Evolutionary conservation across 768 basidiomycete genomes (phyloP), one percentile per base, ranked within the genome.

Genomic region (Suillus variegatus): DNA sequence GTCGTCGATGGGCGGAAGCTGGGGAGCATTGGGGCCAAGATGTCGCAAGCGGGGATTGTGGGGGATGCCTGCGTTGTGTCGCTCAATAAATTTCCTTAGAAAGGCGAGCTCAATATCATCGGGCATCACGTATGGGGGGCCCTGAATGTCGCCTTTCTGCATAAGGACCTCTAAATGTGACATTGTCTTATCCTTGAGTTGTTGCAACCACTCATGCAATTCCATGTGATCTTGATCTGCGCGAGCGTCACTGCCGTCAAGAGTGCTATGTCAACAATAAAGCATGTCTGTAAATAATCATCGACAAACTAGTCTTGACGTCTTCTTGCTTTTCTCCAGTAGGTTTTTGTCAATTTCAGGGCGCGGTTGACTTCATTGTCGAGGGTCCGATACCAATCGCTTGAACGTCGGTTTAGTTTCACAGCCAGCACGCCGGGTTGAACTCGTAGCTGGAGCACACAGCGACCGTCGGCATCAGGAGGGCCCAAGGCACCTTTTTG

Each of bases 191-290:
- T 93, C 92, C 76, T 93, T 93, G 70, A 93, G 81, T 75, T 93
- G 92, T 70, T 93, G 92, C 2, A 93, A 79, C 92, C 92, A 93
- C 73, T 93, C 92, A 71, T 93, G 92, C 25, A 93, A 79, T 73
- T 93, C 92, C 91, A 93, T 93, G 72, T 93, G 92, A 73, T 93
- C 92, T 74, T 92, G 92, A 80, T 93, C 92, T 1, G 92, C 92
- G 58, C 89, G 86, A 60, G 90, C 87, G 73, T 93, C 90, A 63
- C 76, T 76, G 65, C 65, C 9, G 51, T 47, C 41, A 36, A 63
- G 56, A 51, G 12, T 46, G 62, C 41, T 32, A 63, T 38, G 58
- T 64, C 35, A 63, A 64, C 40, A 67, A 69, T 65, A 67, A 61
- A 38, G 51, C 57, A 25, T 25, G 14, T 58, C 18, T 58, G 38